phyloP scores from a whole-genome alignment of 305 asterid genomes.

The Solanum hybrid region DNA sequence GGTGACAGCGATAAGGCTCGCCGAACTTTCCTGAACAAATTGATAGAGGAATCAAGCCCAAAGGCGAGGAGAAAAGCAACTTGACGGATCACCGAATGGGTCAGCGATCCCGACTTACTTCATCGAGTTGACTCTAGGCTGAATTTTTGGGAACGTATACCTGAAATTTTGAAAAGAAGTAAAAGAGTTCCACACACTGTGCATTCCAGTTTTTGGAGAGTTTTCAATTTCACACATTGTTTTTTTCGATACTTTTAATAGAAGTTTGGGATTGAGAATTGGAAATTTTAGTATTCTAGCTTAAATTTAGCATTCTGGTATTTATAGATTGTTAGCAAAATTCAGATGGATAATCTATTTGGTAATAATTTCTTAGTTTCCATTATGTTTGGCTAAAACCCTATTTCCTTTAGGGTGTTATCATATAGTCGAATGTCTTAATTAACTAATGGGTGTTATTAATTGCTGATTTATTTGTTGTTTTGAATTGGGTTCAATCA shows the following conservation, averaged over 20 bases:
- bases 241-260: neutral
- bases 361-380: neutral
- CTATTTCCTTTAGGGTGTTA: neutral
- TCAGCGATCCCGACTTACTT: neutral
- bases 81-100: neutral
- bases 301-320: neutral
- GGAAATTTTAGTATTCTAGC: neutral
- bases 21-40: neutral
- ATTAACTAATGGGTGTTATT: neutral
- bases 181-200: neutral
- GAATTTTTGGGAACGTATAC: neutral
- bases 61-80: neutral
- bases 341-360: neutral
- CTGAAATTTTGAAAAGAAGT: neutral
- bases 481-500: neutral
- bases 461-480: neutral
- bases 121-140: neutral
- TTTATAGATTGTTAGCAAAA: neutral
- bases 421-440: neutral
- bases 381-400: neutral
- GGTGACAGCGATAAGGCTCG: neutral
- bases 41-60: neutral
- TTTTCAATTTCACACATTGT: neutral
- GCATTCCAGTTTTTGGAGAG: neutral
- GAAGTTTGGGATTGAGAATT: neutral